These are phyloP conservation scores for Medicago truncatula DNA, from an alignment of 306 rosid species.

Conservation along the genomic window MtrunA17r5.0-ANR NC_053046.1:6511501-6512000, in stretches of 20 bases:
- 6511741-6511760: neutral
- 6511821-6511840: conserved; percentile 55
- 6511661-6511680: conserved; percentile 52
- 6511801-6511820: conserved; percentile 44
- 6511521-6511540: conserved; percentile 38
- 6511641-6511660: conserved; percentile 50
- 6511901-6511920: neutral
- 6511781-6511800: conserved; percentile 34
- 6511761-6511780: neutral
- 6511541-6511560: conserved; percentile 40
- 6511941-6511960: neutral
- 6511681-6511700: conserved; percentile 44
- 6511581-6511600: conserved; percentile 41
- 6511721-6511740: neutral
- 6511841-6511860: conserved; percentile 55
- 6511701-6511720: neutral
- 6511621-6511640: conserved; percentile 49
- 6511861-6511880: conserved; percentile 47
- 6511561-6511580: conserved; percentile 40
- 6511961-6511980: neutral
- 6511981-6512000: neutral
- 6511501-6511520: neutral
- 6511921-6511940: neutral
- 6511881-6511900: neutral
- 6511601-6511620: conserved; percentile 41